Base-by-base conservation (phyloP, 371 early-diverging fungal species). In the Mortierella sp. region DNA sequence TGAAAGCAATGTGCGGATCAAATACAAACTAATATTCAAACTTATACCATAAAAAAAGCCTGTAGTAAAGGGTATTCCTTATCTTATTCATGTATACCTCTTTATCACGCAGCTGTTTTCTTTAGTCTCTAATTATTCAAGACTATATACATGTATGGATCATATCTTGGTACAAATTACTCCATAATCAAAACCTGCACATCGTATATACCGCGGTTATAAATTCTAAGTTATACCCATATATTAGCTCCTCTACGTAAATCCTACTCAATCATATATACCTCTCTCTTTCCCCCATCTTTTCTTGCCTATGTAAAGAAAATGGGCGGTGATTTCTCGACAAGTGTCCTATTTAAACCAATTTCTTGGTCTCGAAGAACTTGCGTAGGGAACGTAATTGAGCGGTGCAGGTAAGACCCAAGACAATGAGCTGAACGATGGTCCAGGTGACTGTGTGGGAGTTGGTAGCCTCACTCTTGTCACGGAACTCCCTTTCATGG, bases 291-390 rank as follows among this genome's bases (percentile, higher is more conserved):
- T 19, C 40, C 19, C 41, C 41, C 28, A 10, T 55, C 28, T 9
- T 24, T 28, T 55, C 55, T 22, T 55, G 55, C 55, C 28, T 55
- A 55, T 55, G 8, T 55, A 24, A 28, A 9, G 22, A 28, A 55
- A 24, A n/a, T n/a, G 16, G n/a, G 16, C 1, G 15, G 43, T 43
- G 43, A 43, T 4, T 59, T 11, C n/a, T 43, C 10, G 43, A 15
- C 15, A 48, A 48, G 48, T n/a, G 3, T 48, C 21, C 48, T 3
- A 48, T 60, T 52, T 72, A 97, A 67, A 97, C 95, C 57, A 98
- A 89, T 84, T 98, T 97, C 89, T 97, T 98, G 74, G 96, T 91
- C 57, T 94, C 93, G 75, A 98, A 97, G 90, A 98, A 98, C 72
- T 88, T 85, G 80, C 93, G 92, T 69, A 97, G 91, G 72, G 96